These are phyloP conservation scores for Pichia sporocuriosa DNA, from an alignment of 805 yeast species.

Conservation along the genomic window DNA sequence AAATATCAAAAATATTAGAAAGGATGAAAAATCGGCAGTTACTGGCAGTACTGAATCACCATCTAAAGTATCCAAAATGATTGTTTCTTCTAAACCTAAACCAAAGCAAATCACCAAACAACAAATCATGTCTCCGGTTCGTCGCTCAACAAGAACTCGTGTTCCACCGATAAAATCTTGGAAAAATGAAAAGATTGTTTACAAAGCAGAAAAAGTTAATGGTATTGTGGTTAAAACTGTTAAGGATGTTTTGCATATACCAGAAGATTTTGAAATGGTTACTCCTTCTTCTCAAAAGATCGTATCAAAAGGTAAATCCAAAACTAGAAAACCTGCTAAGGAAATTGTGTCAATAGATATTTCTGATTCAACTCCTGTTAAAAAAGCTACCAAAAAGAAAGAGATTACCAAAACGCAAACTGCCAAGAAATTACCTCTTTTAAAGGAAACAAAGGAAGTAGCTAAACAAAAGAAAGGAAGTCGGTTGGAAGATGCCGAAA, in stretches of 20 bases:
- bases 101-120: neutral
- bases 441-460: no score
- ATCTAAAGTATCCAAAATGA: neutral
- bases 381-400: no score
- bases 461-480: no score
- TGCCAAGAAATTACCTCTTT: no score
- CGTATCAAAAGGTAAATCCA: neutral
- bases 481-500: no score
- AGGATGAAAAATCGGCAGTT: no score
- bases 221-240: slow-evolving; percentile 50
- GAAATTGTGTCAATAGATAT: no score
- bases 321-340: neutral
- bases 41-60: neutral
- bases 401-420: no score
- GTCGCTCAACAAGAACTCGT: slow-evolving; percentile 61
- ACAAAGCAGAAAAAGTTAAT: slow-evolving; percentile 37
- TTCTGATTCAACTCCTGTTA: no score
- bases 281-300: neutral
- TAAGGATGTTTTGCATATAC: slow-evolving; percentile 49
- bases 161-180: slow-evolving; percentile 74
- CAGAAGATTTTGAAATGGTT: no score
- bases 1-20: no score
- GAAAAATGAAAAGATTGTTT: slow-evolving; percentile 74
- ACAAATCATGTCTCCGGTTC: slow-evolving; percentile 37
- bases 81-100: slow-evolving; percentile 1